phyloP scores from a whole-genome alignment of 768 basidiomycete species.

The Tylopilus vinaceipallidus region DNA sequence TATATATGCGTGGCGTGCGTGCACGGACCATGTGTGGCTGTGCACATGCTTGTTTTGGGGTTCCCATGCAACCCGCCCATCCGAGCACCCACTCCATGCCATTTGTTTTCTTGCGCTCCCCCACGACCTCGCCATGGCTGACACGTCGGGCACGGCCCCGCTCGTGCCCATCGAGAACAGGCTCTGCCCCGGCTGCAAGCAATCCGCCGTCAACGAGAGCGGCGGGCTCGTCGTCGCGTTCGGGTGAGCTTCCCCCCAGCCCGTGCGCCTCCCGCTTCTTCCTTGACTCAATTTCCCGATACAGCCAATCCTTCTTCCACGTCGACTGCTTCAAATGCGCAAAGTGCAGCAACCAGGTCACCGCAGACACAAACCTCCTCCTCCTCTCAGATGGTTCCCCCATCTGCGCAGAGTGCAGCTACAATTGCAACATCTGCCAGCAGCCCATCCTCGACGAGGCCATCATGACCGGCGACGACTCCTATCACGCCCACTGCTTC shows the following conservation, averaged over 20 bases:
- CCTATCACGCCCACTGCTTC: slow-evolving; percentile 98
- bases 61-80: too few species aligned
- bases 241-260: slow-evolving; percentile 57
- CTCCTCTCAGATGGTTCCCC: slow-evolving; percentile 97
- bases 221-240: slow-evolving; percentile 93
- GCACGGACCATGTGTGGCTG: slow-evolving; percentile 24
- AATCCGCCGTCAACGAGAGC: slow-evolving; percentile 73
- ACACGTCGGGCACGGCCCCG: slow-evolving; percentile 6
- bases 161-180: slow-evolving; percentile 47
- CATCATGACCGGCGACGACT: slow-evolving; percentile 99
- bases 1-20: slow-evolving; percentile 6
- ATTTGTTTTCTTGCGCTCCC: not conserved
- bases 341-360: slow-evolving; percentile 90
- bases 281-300: slow-evolving; percentile 6
- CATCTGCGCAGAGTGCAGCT: slow-evolving; percentile 90
- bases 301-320: slow-evolving; percentile 91
- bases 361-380: slow-evolving; percentile 95
- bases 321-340: slow-evolving; percentile 96
- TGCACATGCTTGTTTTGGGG: too few species aligned
- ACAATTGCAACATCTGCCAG: slow-evolving; percentile 93
- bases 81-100: too few species aligned
- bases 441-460: slow-evolving; percentile 97
- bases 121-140: slow-evolving; percentile 14
- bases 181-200: slow-evolving; percentile 79
- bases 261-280: slow-evolving; percentile 4